Conservation (phyloP, 2,329 filamentous ascomycete species). For the Botrytis sinoallii region DNA sequence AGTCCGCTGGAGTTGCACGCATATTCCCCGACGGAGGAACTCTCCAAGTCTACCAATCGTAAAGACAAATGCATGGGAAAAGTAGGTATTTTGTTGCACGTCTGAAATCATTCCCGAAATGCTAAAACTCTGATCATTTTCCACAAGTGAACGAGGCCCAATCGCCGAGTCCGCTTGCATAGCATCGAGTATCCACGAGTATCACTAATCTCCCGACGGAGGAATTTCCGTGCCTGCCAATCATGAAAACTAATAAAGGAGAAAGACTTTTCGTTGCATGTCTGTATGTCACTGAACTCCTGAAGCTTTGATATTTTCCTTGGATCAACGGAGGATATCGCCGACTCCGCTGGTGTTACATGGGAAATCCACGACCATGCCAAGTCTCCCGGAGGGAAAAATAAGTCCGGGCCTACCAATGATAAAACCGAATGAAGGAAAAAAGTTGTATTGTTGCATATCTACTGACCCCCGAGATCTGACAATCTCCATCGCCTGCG, state of each 20-base stretch:
- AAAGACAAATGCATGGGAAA: no score
- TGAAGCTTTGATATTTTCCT: neutral
- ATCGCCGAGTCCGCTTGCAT: neutral
- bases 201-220: neutral
- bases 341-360: neutral
- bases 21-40: neutral
- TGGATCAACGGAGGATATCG: neutral
- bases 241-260: neutral
- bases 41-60: no score
- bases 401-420: neutral
- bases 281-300: neutral
- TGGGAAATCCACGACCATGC: neutral
- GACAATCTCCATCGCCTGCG: neutral
- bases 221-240: neutral
- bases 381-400: neutral
- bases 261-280: neutral
- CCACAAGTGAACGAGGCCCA: neutral
- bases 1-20: neutral
- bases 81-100: no score
- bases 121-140: neutral
- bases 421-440: neutral
- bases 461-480: neutral
- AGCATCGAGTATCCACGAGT: neutral
- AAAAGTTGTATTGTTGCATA: neutral
- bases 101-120: no score